Evolutionary conservation across 345 rosid genomes (phyloP), one percentile per base, ranked within the genome.

Genomic region (Eucalyptus fibrosa): DNA sequence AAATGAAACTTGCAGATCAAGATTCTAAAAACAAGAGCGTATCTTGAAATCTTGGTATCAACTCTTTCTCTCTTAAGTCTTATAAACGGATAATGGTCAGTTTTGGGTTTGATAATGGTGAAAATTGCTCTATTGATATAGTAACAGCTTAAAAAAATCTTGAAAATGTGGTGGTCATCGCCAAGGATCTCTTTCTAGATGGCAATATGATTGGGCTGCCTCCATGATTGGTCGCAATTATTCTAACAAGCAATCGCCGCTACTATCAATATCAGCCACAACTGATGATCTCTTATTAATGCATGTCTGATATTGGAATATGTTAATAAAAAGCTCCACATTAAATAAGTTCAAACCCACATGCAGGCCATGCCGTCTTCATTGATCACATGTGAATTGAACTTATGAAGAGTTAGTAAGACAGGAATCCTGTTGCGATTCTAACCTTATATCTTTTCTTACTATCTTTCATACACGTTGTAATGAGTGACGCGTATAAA

Each of bases 201-300:
- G 81, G 81, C 3, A 67, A 16, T 32, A 2, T 4, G 77, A n/a
- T 16, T 1, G 5, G 77, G 23, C 40, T 3, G 1, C 23, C 37
- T 67, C 3, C 40, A 1, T 13, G 21, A 67, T 32, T 5, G 10
- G 21, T 32, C 1, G 2, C 23, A 30, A n/a, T 5, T 34, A 32
- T 67, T 67, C 77, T 67, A 32, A 67, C 21, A 32, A 15, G 40
- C 21, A 15, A n/a, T 65, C 6, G 0, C 77, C 19, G 0, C 11
- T 34, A 2, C 0, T 18, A 1, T 17, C 34, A n/a, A 67, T 67
- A 30, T 16, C 11, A 17, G 4, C 4, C 7, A 16, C 2, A 2
- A 9, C 2, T 0, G 7, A 69, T 69, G 1, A 69, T 32, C 24
- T 69, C 42, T 37, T 17, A 69, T 37, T 17, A 69, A 32, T 32